Base-by-base conservation (phyloP, 441 rosid genomes). In the Jatropha multifida region DNA sequence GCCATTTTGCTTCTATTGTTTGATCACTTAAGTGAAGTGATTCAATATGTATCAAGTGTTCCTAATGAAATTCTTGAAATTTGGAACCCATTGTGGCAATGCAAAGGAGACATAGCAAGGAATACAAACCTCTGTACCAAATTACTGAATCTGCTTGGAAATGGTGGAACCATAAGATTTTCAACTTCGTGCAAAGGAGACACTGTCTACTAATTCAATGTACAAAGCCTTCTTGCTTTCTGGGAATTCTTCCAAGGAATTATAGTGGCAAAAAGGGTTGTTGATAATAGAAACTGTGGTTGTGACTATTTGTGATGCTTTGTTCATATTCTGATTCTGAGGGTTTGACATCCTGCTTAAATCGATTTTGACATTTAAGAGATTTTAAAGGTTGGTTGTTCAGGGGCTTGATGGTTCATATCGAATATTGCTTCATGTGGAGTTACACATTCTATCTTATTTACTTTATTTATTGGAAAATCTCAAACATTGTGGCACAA, bases 171-270 rank as follows among this genome's bases (percentile, higher is more conserved):
- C 10, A 23, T 68, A 49, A n/a, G 18, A 46, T 48, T 44, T 41
- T 40, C 74, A 41, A 42, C 64, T 56, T n/a, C 37, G 23, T 13
- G n/a, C 60, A 51, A 37, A 49, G 70, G 70, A 23, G 68, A 70
- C 44, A 56, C 1, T n/a, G n/a, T 37, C 4, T 6, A 1, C 32
- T 40, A 42, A 26, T 64, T 59, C 37, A 13, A 7, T 37, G 5
- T 18, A 13, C 18, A 42, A 62, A 37, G 44, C 37, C 70, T 52
- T 46, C 61, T 38, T 62, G 79, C 56, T 55, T 64, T 44, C 42
- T 1, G n/a, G 40, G 58, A 42, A 14, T 32, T 64, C 13, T 3
- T 44, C 11, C 12, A 65, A 51, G 55, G 51, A 60, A 65, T 42
- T 12, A 20, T 3, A 10, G 13, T 17, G 44, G 18, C 40, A 48